Percentiles rank a stretch among this genome's conserved stretches.
Conservation (phyloP, 2,329 filamentous ascomycete species). For the Cladophialophora chaetospira region DNA sequence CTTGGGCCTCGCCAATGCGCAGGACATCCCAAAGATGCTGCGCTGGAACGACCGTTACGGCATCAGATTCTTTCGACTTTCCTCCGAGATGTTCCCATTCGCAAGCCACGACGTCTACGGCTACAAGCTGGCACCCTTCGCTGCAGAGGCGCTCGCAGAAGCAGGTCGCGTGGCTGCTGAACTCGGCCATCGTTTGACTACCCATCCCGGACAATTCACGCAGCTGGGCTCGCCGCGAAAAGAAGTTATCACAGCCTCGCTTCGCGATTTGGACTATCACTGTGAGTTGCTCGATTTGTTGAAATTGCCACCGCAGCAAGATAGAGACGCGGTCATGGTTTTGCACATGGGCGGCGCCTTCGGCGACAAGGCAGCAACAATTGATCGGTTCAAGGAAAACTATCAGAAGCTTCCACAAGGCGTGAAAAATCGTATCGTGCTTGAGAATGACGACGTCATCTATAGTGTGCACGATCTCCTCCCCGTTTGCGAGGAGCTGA, state of each 20-base stretch:
- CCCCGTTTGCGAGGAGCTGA: conserved; percentile 88
- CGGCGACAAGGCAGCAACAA: conserved; percentile 78
- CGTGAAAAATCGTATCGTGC: conserved; percentile 77
- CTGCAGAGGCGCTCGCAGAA: conserved; percentile 72
- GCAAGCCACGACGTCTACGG: conserved; percentile 86
- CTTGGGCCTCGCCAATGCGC: conserved; percentile 77
- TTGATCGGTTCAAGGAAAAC: conserved; percentile 75
- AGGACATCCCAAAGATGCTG: conserved; percentile 81
- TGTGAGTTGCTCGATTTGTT: conserved; percentile 79
- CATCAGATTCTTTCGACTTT: conserved; percentile 89
- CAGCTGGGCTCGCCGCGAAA: conserved; percentile 81
- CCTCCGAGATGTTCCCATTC: conserved; percentile 96
- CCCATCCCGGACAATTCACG: conserved; percentile 90
- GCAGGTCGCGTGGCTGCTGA: conserved; percentile 75
- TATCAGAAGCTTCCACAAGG: conserved; percentile 67
- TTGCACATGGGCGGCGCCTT: conserved; percentile 90
- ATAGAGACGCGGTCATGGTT: conserved; percentile 91
- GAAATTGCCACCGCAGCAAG: conserved; percentile 71
- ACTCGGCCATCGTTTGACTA: conserved; percentile 81
- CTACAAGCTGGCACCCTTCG: conserved; percentile 82
- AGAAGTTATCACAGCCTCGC: conserved; percentile 72
- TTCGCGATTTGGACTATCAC: conserved; percentile 86
- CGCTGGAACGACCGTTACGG: conserved; percentile 89
- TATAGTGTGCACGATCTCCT: conserved; percentile 92
- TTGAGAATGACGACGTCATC: conserved; percentile 92